Evolutionary conservation across 352 stramenopile species (phyloP).

Genomic region (Thalassiosira ordinaria): DNA sequence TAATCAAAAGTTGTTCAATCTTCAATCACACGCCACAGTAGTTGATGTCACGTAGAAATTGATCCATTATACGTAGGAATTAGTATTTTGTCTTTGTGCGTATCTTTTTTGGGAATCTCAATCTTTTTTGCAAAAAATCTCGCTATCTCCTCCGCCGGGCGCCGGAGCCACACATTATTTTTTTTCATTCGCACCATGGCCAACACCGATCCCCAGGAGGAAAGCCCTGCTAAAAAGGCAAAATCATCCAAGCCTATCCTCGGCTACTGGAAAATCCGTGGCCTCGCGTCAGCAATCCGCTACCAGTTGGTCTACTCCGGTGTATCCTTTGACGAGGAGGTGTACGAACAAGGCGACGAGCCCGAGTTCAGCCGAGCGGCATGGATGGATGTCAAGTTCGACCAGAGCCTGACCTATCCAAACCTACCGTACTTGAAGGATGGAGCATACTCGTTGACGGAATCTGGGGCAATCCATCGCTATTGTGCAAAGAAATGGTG

Average conservation of each 20-base stretch:
- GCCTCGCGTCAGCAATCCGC: constrained; percentile 8
- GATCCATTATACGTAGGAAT: too few species aligned
- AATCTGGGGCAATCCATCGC: constrained; percentile 27
- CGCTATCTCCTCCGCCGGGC: too few species aligned
- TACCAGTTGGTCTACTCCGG: constrained; percentile 31
- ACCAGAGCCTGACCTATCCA: constrained; percentile 17
- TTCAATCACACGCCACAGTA: too few species aligned
- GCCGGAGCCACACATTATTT: background rate
- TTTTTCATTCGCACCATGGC: background rate
- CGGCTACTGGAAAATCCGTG: constrained; percentile 42
- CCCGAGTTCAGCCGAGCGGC: constrained; percentile 10
- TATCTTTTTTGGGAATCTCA: too few species aligned
- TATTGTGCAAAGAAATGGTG: constrained; percentile 42
- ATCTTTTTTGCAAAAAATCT: too few species aligned
- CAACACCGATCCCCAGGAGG: too few species aligned
- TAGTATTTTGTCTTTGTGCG: background rate
- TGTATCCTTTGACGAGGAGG: constrained; percentile 21
- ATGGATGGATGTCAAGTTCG: constrained; percentile 37
- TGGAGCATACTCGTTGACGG: constrained; percentile 18
- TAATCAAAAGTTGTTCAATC: background rate
- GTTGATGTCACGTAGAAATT: too few species aligned
- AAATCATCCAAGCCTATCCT: constrained; percentile 26
- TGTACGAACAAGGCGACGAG: constrained; percentile 31
- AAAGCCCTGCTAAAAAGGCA: too few species aligned
- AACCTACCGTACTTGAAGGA: constrained; percentile 37